Conservation (phyloP, 2,329 filamentous ascomycete species). For the Trichoderma simmonsii region DNA sequence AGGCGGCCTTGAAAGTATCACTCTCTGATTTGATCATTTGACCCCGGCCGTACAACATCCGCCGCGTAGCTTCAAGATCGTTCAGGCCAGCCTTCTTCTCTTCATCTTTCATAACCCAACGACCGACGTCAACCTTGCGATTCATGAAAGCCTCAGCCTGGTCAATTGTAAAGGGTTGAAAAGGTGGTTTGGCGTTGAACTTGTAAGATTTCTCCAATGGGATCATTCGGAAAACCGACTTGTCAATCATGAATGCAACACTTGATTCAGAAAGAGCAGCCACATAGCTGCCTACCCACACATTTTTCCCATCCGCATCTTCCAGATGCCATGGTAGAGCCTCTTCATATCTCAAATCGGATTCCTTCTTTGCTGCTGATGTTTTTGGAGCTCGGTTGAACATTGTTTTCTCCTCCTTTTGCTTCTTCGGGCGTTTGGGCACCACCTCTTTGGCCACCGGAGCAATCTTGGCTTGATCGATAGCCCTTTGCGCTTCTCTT, state of each 20-base stretch:
- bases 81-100: constrained; percentile 55
- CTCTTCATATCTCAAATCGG: constrained; percentile 82
- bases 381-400: constrained; percentile 76
- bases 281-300: constrained; percentile 90
- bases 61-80: constrained; percentile 59
- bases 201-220: constrained; percentile 96
- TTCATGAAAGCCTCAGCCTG: constrained; percentile 82
- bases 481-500: constrained; percentile 78
- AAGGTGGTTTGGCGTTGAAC: constrained; percentile 76
- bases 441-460: constrained; percentile 64
- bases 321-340: constrained; percentile 95
- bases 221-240: constrained; percentile 73
- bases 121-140: constrained; percentile 70
- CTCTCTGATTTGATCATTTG: constrained; percentile 67
- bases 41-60: constrained; percentile 49
- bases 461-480: constrained; percentile 89
- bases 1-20: constrained; percentile 59
- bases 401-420: constrained; percentile 80
- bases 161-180: constrained; percentile 74
- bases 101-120: constrained; percentile 74
- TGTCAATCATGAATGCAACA: constrained; percentile 71
- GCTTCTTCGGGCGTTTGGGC: constrained; percentile 55
- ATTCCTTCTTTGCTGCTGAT: constrained; percentile 75
- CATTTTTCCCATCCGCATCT: constrained; percentile 92
- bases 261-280: constrained; percentile 82